Evolutionary conservation across 495 filamentous ascomycete genomes (phyloP).

Genomic region (Aspergillus homomorphus): DNA sequence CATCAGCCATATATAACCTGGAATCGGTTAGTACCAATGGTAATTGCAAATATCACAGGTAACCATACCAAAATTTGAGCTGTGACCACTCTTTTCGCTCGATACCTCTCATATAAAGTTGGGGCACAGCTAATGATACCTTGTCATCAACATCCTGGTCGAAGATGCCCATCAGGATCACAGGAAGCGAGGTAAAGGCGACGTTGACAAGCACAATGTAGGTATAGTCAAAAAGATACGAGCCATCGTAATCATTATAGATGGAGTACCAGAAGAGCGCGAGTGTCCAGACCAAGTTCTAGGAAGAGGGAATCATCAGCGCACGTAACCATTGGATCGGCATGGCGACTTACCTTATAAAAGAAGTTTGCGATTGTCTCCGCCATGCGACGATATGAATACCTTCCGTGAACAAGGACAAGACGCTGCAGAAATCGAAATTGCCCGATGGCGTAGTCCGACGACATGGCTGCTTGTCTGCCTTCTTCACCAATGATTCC

Average conservation of each 20-base stretch:
- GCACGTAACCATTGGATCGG: neutral
- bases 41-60: neutral
- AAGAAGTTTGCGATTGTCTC: constrained; percentile 99
- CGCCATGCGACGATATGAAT: constrained; percentile 89
- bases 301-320: constrained; percentile 14
- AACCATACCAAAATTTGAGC: constrained; percentile 85
- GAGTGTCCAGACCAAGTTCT: constrained; percentile 98
- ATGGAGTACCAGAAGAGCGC: constrained; percentile 98
- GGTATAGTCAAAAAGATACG: constrained; percentile 95
- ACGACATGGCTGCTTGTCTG: constrained; percentile 96
- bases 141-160: constrained; percentile 96
- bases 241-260: constrained; percentile 91
- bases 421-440: constrained; percentile 92
- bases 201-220: constrained; percentile 96
- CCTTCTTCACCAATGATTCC: constrained; percentile 98
- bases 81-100: constrained; percentile 97
- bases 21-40: constrained; percentile 22
- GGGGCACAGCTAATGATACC: constrained; percentile 90
- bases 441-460: constrained; percentile 97
- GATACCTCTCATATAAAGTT: constrained; percentile 93
- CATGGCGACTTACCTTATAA: constrained; percentile 68
- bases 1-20: constrained; percentile 94
- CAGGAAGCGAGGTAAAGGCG: constrained; percentile 92
- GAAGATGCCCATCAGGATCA: constrained; percentile 94
- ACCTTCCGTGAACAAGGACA: constrained; percentile 91